phyloP scores from a whole-genome alignment of 768 basidiomycete genomes.

The Tephrocybe sp. region DNA sequence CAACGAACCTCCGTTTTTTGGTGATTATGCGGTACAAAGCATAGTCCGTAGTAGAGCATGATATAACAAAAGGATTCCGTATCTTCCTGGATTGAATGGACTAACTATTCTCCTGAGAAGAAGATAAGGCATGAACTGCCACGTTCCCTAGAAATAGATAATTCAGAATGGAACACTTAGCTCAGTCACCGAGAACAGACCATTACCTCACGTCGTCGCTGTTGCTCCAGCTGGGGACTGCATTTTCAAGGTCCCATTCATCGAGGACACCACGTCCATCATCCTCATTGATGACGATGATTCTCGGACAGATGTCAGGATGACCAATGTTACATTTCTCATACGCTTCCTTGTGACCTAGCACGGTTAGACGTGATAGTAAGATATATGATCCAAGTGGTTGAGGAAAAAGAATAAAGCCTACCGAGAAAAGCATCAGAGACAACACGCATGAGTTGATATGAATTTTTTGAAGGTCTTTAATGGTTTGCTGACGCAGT shows the following conservation, averaged over 20 bases:
- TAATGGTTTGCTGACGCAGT: conserved; percentile 17
- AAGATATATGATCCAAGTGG: too few relatives aligned
- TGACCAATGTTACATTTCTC: not conserved
- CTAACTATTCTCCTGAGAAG: conserved; percentile 18
- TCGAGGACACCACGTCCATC: not conserved
- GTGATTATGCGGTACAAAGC: conserved; percentile 12
- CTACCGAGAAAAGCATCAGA: conserved; percentile 1
- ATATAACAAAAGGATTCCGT: conserved; percentile 29
- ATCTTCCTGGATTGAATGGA: conserved; percentile 25
- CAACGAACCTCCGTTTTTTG: not conserved
- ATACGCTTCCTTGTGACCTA: not conserved
- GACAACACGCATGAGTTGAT: not conserved
- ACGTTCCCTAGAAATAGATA: conserved; percentile 25
- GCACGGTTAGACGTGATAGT: too few relatives aligned
- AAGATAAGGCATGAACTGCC: conserved; percentile 26
- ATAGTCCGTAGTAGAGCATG: conserved; percentile 13
- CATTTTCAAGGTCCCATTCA: conserved; percentile 1
- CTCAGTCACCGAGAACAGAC: not conserved
- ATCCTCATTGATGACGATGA: not conserved
- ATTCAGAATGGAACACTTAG: not conserved
- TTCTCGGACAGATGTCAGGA: not conserved
- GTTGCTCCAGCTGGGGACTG: not conserved
- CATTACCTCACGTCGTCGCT: not conserved
- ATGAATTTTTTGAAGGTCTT: conserved; percentile 9
- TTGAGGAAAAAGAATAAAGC: too few relatives aligned